These are phyloP conservation scores for Pythium dissimile DNA, from an alignment of 352 stramenopile genomes.

Conservation along the genomic window DNA sequence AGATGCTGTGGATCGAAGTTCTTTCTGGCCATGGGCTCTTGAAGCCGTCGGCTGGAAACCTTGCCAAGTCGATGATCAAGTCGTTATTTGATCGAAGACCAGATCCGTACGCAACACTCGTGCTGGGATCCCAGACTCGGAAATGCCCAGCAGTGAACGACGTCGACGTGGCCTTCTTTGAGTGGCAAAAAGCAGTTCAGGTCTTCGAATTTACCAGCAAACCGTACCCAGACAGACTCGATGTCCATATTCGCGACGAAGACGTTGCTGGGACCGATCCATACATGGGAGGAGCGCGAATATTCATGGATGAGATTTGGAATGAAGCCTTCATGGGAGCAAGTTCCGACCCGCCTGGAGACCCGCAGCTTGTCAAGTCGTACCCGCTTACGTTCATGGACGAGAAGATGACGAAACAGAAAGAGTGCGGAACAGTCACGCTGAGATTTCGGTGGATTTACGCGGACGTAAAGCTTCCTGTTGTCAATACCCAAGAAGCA, in stretches of 20 bases:
- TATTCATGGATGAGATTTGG: constrained; percentile 33
- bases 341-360: constrained; percentile 10
- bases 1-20: constrained; percentile 34
- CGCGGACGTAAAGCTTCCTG: constrained; percentile 23
- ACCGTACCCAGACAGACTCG: constrained; percentile 26
- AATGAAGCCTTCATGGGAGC: constrained; percentile 3
- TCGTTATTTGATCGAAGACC: constrained; percentile 38
- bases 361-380: constrained; percentile 28
- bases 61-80: constrained; percentile 33
- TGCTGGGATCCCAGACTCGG: constrained; percentile 25
- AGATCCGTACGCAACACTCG: constrained; percentile 42
- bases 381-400: constrained; percentile 32
- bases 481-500: not conserved
- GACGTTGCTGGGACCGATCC: constrained; percentile 34
- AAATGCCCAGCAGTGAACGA: constrained; percentile 34
- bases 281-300: constrained; percentile 38
- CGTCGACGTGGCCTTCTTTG: constrained; percentile 40
- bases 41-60: constrained; percentile 17
- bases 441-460: constrained; percentile 42
- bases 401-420: constrained; percentile 40
- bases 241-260: constrained; percentile 40
- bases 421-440: constrained; percentile 32
- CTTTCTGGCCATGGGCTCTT: constrained; percentile 29
- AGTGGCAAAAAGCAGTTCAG: constrained; percentile 44
- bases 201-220: constrained; percentile 36